Base-by-base conservation (phyloP, 441 rosid genomes). In the Hura crepitans region DNA sequence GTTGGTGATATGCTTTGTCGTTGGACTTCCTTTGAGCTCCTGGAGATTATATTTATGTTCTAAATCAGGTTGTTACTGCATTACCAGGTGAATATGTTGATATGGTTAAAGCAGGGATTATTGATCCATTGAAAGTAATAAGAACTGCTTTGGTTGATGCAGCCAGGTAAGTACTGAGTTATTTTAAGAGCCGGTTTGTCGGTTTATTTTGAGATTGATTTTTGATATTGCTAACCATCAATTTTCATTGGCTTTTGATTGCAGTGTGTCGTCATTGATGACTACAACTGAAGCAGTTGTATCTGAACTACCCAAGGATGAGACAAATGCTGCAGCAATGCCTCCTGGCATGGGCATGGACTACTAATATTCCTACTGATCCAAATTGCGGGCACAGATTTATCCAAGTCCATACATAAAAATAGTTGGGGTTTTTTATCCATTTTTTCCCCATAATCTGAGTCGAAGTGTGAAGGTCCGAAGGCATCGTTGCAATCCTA, bases 101-200 rank as follows among this genome's bases (percentile, higher is more conserved):
- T 75, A 92, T 92, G 97, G 89, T 92, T n/a, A 88, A 89, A 71
- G 73, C 97, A 4, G 97, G 97, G 62, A 89, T 92, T 35, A 83
- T 92, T 3, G 96, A 92, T 62, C 97, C 97, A 4, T 53, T 92
- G 81, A 92, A 92, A 81, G 97, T 89, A 37, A 89, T 89, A 65
- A 86, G 97, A 78, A 92, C 96, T 37, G 97, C 97, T 42, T 75
- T 92, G 80, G 92, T 88, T 53, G 97, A 89, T 77, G 96, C 97
- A 35, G 97, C 97, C 6, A 92, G 97, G 97, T 92, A 13, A 5
- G 6, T 15, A 10, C 6, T 23, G 17, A 50, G 50, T 22, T 53
- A 22, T 33, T 5, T 23, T 27, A 6, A 0, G 2, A 42, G 12
- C 0, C 4, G 31, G 20, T 30, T 59, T 39, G 4, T 47, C 17